Conservation (phyloP, 345 rosid species). For the Pugionium dolabratum region DNA sequence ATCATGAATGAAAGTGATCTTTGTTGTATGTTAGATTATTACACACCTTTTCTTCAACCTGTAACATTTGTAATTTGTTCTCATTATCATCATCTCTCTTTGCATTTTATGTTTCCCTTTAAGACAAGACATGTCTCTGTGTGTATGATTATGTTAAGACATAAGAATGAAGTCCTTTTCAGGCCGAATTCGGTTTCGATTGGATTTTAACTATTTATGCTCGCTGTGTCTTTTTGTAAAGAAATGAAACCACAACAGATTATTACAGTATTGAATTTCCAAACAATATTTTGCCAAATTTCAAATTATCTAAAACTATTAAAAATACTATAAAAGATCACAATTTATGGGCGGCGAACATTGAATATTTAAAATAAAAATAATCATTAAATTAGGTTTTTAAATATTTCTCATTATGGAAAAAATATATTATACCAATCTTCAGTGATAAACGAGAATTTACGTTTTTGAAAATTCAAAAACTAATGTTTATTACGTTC, state of each 20-base stretch:
- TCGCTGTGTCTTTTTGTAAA: too few species aligned
- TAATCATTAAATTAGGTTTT: too few species aligned
- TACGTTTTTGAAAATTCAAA: background rate
- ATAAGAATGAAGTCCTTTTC: background rate
- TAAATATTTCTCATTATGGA: too few species aligned
- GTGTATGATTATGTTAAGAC: background rate
- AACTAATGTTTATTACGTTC: too few species aligned
- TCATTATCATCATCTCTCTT: slow-evolving; percentile 16
- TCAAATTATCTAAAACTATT: too few species aligned
- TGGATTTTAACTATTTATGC: background rate
- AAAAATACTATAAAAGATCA: too few species aligned
- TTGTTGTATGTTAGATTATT: slow-evolving; percentile 6
- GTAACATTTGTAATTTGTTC: slow-evolving; percentile 30
- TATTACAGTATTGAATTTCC: too few species aligned
- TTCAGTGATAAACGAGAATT: background rate
- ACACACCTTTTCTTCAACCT: background rate
- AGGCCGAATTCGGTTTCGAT: background rate
- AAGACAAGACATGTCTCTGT: slow-evolving; percentile 1
- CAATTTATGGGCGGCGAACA: too few species aligned
- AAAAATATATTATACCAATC: too few species aligned
- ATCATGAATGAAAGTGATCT: slow-evolving; percentile 41
- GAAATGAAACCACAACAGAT: too few species aligned
- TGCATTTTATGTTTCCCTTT: slow-evolving; percentile 9
- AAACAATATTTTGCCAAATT: too few species aligned
- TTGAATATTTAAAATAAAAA: too few species aligned